Conservation (phyloP, 2,329 filamentous ascomycete species). For the Fusarium abutilonis region DNA sequence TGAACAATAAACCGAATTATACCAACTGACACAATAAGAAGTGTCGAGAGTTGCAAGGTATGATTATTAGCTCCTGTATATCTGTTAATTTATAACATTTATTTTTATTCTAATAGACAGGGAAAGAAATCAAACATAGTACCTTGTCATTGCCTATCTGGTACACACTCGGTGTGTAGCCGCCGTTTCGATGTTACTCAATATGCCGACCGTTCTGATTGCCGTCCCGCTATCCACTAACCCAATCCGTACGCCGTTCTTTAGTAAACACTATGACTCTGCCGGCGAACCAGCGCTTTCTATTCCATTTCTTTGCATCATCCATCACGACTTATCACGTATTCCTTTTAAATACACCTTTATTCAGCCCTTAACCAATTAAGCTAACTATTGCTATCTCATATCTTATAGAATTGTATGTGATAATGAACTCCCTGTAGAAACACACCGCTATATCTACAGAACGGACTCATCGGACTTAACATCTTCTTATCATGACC, state of each 20-base stretch:
- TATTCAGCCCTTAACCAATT: conserved; percentile 3
- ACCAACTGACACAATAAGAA: too few relatives aligned
- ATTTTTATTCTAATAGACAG: too few relatives aligned
- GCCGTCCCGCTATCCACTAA: conserved; percentile 7
- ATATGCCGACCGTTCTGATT: conserved; percentile 11
- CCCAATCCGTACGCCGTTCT: conserved; percentile 25
- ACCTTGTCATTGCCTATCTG: too few relatives aligned
- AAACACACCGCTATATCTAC: background rate
- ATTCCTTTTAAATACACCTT: conserved; percentile 2
- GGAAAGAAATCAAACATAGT: too few relatives aligned
- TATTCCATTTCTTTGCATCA: conserved; percentile 39
- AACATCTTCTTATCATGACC: conserved; percentile 30
- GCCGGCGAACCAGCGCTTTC: conserved; percentile 35
- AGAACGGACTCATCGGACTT: conserved; percentile 30
- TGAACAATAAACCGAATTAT: too few relatives aligned
- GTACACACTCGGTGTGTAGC: too few relatives aligned
- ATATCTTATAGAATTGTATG: conserved; percentile 5
- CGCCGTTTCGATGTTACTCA: too few relatives aligned
- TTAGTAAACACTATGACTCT: conserved; percentile 28
- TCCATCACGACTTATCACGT: conserved; percentile 31
- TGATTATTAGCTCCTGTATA: too few relatives aligned
- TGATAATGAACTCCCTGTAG: conserved; percentile 40
- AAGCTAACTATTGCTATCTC: background rate
- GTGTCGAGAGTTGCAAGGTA: too few relatives aligned
- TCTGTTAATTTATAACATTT: too few relatives aligned